Conservation (phyloP, 2,329 filamentous ascomycete species). For the Xylaria sp. region DNA sequence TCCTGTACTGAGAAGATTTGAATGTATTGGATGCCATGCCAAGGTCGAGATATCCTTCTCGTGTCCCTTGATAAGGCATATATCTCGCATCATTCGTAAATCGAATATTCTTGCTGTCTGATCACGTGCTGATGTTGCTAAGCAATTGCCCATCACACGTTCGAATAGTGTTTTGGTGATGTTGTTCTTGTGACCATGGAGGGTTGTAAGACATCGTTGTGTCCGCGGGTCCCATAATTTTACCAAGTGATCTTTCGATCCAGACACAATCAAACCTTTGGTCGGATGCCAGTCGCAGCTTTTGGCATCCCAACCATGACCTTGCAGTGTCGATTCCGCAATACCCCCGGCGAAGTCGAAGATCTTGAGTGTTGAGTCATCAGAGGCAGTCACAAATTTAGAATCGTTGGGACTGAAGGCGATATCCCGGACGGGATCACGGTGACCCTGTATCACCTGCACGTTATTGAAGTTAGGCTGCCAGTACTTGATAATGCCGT, state of each 20-base stretch:
- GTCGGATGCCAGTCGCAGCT: slow-evolving; percentile 97
- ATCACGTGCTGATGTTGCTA: slow-evolving; percentile 93
- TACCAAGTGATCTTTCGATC: slow-evolving; percentile 96
- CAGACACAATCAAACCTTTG: slow-evolving; percentile 93
- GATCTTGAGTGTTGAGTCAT: slow-evolving; percentile 93
- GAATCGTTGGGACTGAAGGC: slow-evolving; percentile 93
- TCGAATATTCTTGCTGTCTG: slow-evolving; percentile 95
- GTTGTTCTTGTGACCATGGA: slow-evolving; percentile 97
- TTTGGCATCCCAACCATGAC: slow-evolving; percentile 99
- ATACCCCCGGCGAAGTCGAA: slow-evolving; percentile 92
- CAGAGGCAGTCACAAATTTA: slow-evolving; percentile 95
- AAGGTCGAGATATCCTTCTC: slow-evolving; percentile 96
- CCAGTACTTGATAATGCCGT: slow-evolving; percentile 97
- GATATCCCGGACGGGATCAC: slow-evolving; percentile 88
- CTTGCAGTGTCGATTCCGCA: slow-evolving; percentile 84
- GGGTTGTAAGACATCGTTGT: slow-evolving; percentile 87
- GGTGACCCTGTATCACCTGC: slow-evolving; percentile 90
- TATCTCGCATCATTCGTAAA: slow-evolving; percentile 97
- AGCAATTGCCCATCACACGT: slow-evolving; percentile 81
- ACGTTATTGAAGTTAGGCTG: slow-evolving; percentile 99
- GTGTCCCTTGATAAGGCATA: slow-evolving; percentile 90
- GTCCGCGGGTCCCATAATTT: slow-evolving; percentile 99
- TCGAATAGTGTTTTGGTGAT: slow-evolving; percentile 95
- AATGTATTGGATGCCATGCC: slow-evolving; percentile 92
- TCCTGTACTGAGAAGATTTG: slow-evolving; percentile 88